Percentiles rank a stretch among this genome's conserved stretches.
phyloP scores from a whole-genome alignment of 768 basidiomycete genomes.

The Serpula lacrymans region DNA sequence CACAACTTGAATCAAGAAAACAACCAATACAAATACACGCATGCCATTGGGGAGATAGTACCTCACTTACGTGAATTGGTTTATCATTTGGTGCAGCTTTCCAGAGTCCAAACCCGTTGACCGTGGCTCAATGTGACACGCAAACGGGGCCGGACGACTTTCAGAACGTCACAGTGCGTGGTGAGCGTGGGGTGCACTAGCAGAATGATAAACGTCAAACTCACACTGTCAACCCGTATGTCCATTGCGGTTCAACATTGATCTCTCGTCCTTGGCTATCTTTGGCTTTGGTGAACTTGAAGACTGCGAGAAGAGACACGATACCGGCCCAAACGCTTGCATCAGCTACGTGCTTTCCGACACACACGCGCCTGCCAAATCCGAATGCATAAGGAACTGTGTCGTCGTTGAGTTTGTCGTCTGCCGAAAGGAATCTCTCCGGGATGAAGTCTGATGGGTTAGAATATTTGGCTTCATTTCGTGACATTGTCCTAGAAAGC shows the following conservation, averaged over 20 bases:
- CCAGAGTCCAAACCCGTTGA: too few relatives aligned
- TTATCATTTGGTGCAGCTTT: too few relatives aligned
- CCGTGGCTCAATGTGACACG: slow-evolving; percentile 17
- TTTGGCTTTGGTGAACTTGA: slow-evolving; percentile 35
- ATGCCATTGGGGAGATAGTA: too few relatives aligned
- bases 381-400: background rate
- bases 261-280: slow-evolving; percentile 34
- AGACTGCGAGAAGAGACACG: slow-evolving; percentile 31
- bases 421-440: slow-evolving; percentile 30
- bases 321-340: slow-evolving; percentile 33
- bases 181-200: too few relatives aligned
- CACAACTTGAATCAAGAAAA: too few relatives aligned
- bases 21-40: too few relatives aligned
- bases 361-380: background rate
- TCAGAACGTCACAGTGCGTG: too few relatives aligned
- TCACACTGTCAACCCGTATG: slow-evolving; percentile 27
- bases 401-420: background rate
- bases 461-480: slow-evolving; percentile 19
- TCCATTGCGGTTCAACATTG: slow-evolving; percentile 28
- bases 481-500: slow-evolving; percentile 1
- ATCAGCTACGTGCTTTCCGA: slow-evolving; percentile 24
- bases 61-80: too few relatives aligned
- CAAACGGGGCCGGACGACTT: slow-evolving; percentile 15
- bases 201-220: too few relatives aligned
- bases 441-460: slow-evolving; percentile 31